Percentiles rank a stretch among this genome's conserved stretches.
These are phyloP conservation scores for Perkinsus olseni DNA, from an alignment of 169 alveolate genomes.

Conservation along the genomic window DNA sequence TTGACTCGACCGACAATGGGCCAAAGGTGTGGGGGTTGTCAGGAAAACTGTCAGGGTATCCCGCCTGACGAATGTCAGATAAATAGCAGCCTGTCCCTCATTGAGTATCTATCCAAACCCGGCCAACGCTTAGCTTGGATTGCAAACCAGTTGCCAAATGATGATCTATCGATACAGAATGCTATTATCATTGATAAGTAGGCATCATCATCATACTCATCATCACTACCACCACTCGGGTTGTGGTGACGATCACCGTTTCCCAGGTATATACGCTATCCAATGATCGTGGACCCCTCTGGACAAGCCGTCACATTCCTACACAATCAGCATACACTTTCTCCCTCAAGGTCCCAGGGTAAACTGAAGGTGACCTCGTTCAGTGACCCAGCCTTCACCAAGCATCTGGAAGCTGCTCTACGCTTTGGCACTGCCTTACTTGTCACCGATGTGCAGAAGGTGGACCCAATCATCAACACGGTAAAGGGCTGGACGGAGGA, in stretches of 20 bases:
- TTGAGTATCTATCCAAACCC: slow-evolving; percentile 89
- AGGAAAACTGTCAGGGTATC: neutral
- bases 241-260: neutral
- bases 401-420: slow-evolving; percentile 80
- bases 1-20: neutral
- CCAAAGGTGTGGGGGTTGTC: neutral
- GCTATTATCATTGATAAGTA: slow-evolving; percentile 77
- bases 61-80: slow-evolving; percentile 16
- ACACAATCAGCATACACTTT: slow-evolving; percentile 8
- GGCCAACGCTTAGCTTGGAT: slow-evolving; percentile 39
- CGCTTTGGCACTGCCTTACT: slow-evolving; percentile 90
- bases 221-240: neutral
- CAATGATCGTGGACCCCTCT: slow-evolving; percentile 91
- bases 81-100: slow-evolving; percentile 72
- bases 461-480: slow-evolving; percentile 44
- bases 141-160: slow-evolving; percentile 85
- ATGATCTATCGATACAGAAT: slow-evolving; percentile 90
- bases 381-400: slow-evolving; percentile 76
- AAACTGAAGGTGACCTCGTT: slow-evolving; percentile 23
- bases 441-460: slow-evolving; percentile 89
- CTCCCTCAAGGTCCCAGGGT: neutral
- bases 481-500: neutral
- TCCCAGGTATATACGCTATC: slow-evolving; percentile 79
- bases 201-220: neutral
- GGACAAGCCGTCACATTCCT: slow-evolving; percentile 79